Evolutionary conservation across 768 basidiomycete species (phyloP).

Genomic region (Saitozyma podzolica): DNA sequence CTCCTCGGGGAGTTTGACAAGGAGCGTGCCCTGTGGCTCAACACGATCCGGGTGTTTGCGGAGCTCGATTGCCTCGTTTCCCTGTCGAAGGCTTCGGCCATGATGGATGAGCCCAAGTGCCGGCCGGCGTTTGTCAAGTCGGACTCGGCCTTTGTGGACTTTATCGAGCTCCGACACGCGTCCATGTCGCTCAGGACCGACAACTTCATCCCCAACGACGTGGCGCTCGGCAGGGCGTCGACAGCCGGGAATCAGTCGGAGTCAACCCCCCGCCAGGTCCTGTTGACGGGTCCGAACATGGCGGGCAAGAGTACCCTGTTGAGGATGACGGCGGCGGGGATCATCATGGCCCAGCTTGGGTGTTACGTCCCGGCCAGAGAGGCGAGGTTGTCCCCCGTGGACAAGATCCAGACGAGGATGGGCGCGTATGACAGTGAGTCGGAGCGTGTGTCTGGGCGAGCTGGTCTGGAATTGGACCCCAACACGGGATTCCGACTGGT

Average conservation of each 20-base stretch:
- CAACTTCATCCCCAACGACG: conserved; percentile 86
- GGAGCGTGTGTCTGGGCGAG: no score
- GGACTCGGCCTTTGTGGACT: conserved; percentile 73
- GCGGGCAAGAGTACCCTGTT: conserved; percentile 75
- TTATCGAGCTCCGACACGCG: conserved; percentile 86
- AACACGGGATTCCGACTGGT: neutral
- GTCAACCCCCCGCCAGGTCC: conserved; percentile 63
- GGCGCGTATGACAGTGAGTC: conserved; percentile 85
- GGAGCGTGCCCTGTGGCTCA: conserved; percentile 48
- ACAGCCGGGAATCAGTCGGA: neutral
- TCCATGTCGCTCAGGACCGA: conserved; percentile 69
- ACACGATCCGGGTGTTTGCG: conserved; percentile 63
- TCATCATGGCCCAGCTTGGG: conserved; percentile 88
- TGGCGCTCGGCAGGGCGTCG: conserved; percentile 69
- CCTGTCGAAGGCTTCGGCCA: conserved; percentile 81
- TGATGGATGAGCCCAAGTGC: conserved; percentile 90
- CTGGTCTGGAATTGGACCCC: neutral
- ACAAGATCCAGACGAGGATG: conserved; percentile 91
- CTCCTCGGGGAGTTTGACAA: conserved; percentile 51
- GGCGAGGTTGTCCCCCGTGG: conserved; percentile 87
- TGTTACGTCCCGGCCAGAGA: conserved; percentile 86
- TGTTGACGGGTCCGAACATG: conserved; percentile 73
- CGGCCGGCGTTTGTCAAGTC: conserved; percentile 81
- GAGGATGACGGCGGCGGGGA: conserved; percentile 93
- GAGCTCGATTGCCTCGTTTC: conserved; percentile 97